Evolutionary conservation across 2,329 filamentous ascomycete species (phyloP), one percentile per base, ranked within the genome.

Genomic region (Botrytis fabae): DNA sequence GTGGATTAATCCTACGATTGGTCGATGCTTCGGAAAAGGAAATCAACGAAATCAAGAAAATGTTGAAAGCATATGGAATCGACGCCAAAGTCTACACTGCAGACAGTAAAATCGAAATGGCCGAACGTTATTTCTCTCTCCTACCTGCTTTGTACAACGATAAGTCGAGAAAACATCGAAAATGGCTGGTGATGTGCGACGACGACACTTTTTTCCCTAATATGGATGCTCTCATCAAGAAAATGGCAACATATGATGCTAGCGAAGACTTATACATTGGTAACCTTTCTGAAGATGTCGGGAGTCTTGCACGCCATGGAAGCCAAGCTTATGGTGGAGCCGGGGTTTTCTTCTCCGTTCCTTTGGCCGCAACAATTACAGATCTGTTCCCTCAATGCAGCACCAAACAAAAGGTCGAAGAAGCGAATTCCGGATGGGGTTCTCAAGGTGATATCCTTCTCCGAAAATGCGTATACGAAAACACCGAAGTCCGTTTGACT

Each of bases 371-470:
- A 46, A 83, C 83, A 68, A 83, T 88, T 35, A 83, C 84, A 8
- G 80, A 82, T n/a, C 78, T 85, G 28, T 86, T 84, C 75, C 82
- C 82, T 12, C 80, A 80, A 54, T 88, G 85, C 80, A 85, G 83
- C 69, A 84, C 84, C 0, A 81, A 85, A 9, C 79, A 86, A 74
- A 89, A 88, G 82, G 82, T 89, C 66, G 80, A 82, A 59, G 86
- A 89, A 77, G 83, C 87, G 28, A 85, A 89, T 80, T 86, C 86
- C 0, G 87, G 87, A 70, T 89, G 87, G 86, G 87, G 87, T 3
- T 85, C 87, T 8, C 79, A 80, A 75, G 79, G 79, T 22, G 79
- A 80, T 68, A 79, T 80, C 54, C 70, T 80, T 10, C 74, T 80
- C 18, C 74, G 79, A 60, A 80, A 79, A 73, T 80, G 79, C 61